A percentile compares a stretch with the other conserved stretches of the same genome.
These are phyloP conservation scores for Geosmithia flava DNA, from an alignment of 2,329 filamentous ascomycete genomes.

Conservation along the genomic window DNA sequence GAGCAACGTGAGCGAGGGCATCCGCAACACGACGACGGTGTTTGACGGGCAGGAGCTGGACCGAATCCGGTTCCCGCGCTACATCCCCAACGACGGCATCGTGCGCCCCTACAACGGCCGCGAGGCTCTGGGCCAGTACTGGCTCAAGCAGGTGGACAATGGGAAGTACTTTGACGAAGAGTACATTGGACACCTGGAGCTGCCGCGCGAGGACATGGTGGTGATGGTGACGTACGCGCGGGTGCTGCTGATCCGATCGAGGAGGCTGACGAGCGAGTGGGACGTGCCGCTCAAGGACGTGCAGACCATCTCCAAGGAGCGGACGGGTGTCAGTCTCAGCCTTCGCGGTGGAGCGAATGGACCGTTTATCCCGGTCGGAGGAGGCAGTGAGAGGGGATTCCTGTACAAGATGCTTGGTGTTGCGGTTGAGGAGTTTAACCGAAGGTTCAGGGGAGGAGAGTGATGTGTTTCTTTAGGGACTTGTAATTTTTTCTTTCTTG, in stretches of 20 bases:
- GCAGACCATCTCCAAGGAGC: constrained; percentile 93
- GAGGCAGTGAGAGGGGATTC: constrained; percentile 60
- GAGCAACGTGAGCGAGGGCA: constrained; percentile 92
- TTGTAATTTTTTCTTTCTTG: background rate
- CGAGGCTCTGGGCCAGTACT: constrained; percentile 92
- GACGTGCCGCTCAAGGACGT: constrained; percentile 92
- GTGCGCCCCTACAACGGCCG: constrained; percentile 90
- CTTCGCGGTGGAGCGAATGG: constrained; percentile 86
- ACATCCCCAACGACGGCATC: constrained; percentile 84
- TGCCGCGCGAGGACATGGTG: constrained; percentile 77
- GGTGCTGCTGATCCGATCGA: constrained; percentile 82
- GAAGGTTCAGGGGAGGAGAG: constrained; percentile 36
- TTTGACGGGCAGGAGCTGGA: constrained; percentile 94
- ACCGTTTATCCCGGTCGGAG: constrained; percentile 87
- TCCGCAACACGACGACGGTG: constrained; percentile 96
- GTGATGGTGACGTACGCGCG: constrained; percentile 80
- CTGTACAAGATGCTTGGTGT: constrained; percentile 54
- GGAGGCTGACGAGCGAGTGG: constrained; percentile 83
- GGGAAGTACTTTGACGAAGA: constrained; percentile 96
- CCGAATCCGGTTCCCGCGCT: constrained; percentile 83
- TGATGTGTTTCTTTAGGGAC: background rate
- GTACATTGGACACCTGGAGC: constrained; percentile 92
- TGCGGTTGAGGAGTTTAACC: constrained; percentile 56
- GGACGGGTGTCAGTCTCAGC: constrained; percentile 82
- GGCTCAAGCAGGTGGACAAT: constrained; percentile 96